Conservation (phyloP, 495 filamentous ascomycete species). For the Penicillium argentinense region DNA sequence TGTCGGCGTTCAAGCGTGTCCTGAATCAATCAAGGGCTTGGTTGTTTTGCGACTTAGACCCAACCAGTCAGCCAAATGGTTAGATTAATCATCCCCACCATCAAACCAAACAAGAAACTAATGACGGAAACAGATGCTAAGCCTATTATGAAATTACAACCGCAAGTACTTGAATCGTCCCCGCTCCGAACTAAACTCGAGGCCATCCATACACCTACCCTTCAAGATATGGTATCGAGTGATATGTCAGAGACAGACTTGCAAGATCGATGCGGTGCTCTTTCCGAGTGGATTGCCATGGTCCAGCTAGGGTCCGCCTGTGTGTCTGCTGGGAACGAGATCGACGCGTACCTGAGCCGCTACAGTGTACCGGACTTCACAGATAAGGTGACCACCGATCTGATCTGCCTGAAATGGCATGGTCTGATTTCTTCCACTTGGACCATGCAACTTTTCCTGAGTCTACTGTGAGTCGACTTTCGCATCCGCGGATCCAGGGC, state of each 20-base stretch:
- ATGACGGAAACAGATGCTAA: conserved; percentile 25
- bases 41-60: conserved; percentile 71
- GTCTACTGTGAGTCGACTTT: conserved; percentile 41
- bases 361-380: conserved; percentile 63
- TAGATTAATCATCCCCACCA: not conserved
- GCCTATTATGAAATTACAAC: conserved; percentile 55
- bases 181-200: conserved; percentile 27
- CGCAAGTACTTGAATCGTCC: conserved; percentile 44
- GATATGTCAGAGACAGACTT: conserved; percentile 45
- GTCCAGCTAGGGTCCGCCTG: conserved; percentile 71
- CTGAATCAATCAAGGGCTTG: conserved; percentile 70
- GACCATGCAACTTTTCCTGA: conserved; percentile 39
- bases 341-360: conserved; percentile 80
- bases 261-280: conserved; percentile 59
- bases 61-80: conserved; percentile 30
- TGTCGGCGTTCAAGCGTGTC: conserved; percentile 83
- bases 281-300: conserved; percentile 86
- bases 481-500: no score
- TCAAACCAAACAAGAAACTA: not conserved
- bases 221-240: conserved; percentile 43
- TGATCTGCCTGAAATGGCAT: conserved; percentile 49
- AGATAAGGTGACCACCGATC: conserved; percentile 15
- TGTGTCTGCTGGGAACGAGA: conserved; percentile 59
- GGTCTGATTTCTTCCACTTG: conserved; percentile 44
- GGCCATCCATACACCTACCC: conserved; percentile 45